phyloP scores from a whole-genome alignment of 2,329 filamentous ascomycete species.

The Fulvia fulva region DNA sequence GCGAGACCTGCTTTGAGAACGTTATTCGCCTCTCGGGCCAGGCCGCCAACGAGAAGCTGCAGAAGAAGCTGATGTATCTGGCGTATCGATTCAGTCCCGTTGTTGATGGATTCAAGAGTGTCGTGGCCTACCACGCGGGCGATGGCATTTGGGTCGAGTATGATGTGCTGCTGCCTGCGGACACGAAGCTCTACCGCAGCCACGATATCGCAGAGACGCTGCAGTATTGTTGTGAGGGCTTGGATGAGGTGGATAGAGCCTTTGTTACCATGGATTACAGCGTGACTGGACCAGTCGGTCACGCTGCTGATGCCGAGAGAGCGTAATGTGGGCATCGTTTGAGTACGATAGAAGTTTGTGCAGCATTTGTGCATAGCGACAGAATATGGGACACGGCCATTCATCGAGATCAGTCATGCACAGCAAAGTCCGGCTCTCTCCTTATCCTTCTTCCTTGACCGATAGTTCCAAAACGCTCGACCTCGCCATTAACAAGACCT shows the following conservation, averaged over 20 bases:
- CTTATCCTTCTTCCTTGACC: slow-evolving; percentile 14
- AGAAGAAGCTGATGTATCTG: slow-evolving; percentile 57
- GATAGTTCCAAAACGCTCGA: slow-evolving; percentile 12
- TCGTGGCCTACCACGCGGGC: slow-evolving; percentile 56
- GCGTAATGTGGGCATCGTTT: not conserved
- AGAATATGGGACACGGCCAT: not conserved
- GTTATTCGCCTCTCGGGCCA: slow-evolving; percentile 57
- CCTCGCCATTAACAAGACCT: slow-evolving; percentile 4
- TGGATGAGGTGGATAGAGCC: slow-evolving; percentile 50
- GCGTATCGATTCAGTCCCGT: slow-evolving; percentile 45
- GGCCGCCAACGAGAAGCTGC: slow-evolving; percentile 49
- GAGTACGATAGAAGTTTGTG: not conserved
- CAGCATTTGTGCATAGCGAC: not conserved
- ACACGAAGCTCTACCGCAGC: slow-evolving; percentile 48
- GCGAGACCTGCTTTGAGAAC: slow-evolving; percentile 57
- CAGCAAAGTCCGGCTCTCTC: not conserved
- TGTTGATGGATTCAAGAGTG: slow-evolving; percentile 36
- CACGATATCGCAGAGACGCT: slow-evolving; percentile 62
- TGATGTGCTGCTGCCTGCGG: slow-evolving; percentile 55
- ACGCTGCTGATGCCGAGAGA: slow-evolving; percentile 33
- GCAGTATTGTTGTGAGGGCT: slow-evolving; percentile 58
- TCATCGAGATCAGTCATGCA: not conserved
- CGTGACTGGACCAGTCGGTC: slow-evolving; percentile 39
- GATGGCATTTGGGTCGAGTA: slow-evolving; percentile 62
- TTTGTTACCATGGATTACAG: slow-evolving; percentile 52